Evolutionary conservation across 2,329 filamentous ascomycete genomes (phyloP).

Genomic region (Gnomoniopsis smithogilvyi): DNA sequence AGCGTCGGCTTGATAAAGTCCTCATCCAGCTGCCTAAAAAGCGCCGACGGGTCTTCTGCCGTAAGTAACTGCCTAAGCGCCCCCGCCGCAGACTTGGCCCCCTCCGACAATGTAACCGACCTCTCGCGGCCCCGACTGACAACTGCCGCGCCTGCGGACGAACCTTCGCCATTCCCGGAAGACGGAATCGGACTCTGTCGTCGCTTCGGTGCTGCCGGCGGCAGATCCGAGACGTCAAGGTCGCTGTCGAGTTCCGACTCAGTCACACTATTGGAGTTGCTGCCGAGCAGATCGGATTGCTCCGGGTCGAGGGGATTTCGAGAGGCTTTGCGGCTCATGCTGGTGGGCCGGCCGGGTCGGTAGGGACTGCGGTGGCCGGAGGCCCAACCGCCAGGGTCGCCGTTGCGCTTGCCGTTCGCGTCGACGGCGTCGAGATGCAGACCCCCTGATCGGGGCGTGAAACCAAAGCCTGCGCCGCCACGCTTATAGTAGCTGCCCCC

Average conservation of each 20-base stretch:
- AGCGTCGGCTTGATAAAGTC: slow-evolving; percentile 93
- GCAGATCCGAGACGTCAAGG: slow-evolving; percentile 64
- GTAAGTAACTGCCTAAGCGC: slow-evolving; percentile 80
- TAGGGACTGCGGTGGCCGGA: slow-evolving; percentile 52
- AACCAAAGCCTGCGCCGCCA: slow-evolving; percentile 70
- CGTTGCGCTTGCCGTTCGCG: slow-evolving; percentile 23
- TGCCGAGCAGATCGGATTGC: slow-evolving; percentile 52
- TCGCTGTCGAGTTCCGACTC: slow-evolving; percentile 62
- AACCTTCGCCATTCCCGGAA: slow-evolving; percentile 17
- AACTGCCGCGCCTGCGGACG: slow-evolving; percentile 4
- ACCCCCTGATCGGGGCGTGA: slow-evolving; percentile 65
- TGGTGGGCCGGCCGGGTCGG: slow-evolving; percentile 38
- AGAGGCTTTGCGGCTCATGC: slow-evolving; percentile 52
- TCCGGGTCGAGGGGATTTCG: slow-evolving; percentile 47
- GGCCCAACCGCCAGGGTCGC: slow-evolving; percentile 41
- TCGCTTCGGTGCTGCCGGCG: slow-evolving; percentile 52
- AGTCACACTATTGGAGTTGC: slow-evolving; percentile 39
- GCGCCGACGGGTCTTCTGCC: slow-evolving; percentile 81
- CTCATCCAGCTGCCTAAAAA: slow-evolving; percentile 92
- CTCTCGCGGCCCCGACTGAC: slow-evolving; percentile 22
- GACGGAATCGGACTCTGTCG: slow-evolving; percentile 36
- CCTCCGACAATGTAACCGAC: slow-evolving; percentile 23
- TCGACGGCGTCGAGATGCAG: slow-evolving; percentile 52
- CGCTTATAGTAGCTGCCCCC: slow-evolving; percentile 78
- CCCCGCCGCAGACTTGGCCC: slow-evolving; percentile 35